These are phyloP conservation scores for Coemansia sp. DNA, from an alignment of 192 early-diverging fungal species.

Conservation along the genomic window DNA sequence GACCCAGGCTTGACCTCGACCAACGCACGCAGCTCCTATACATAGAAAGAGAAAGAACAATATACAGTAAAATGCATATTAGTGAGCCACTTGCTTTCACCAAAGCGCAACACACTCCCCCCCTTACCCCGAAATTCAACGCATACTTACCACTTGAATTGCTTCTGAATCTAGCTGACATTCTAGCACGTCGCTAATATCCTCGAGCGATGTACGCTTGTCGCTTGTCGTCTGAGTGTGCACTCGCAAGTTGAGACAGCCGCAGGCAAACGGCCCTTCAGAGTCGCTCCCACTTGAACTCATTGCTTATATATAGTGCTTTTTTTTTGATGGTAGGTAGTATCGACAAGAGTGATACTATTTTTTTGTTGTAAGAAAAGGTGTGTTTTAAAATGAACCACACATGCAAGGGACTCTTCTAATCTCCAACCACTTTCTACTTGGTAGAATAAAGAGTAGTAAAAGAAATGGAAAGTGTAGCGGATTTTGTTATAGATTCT, in stretches of 20 bases:
- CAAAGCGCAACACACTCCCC: not conserved
- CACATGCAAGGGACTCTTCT: conserved; percentile 3
- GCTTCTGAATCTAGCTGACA: conserved; percentile 35
- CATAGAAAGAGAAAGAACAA: not conserved
- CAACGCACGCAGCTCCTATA: conserved; percentile 39
- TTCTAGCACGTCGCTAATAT: conserved; percentile 43
- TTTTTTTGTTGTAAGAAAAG: not conserved
- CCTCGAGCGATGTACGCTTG: conserved; percentile 34
- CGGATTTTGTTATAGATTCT: not conserved
- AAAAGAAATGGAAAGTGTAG: conserved; percentile 1
- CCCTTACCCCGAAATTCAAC: not conserved
- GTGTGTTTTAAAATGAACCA: not conserved
- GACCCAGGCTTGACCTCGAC: conserved; percentile 51
- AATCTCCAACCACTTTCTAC: not conserved
- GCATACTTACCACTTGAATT: conserved; percentile 45
- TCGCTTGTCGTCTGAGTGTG: conserved; percentile 25
- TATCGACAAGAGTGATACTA: conserved; percentile 5
- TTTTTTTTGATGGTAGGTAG: conserved; percentile 16
- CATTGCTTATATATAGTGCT: not conserved
- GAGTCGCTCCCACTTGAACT: conserved; percentile 13
- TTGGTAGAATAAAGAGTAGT: not conserved
- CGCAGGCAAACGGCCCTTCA: conserved; percentile 22
- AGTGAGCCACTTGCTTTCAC: not conserved
- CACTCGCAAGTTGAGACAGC: conserved; percentile 48
- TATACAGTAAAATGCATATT: not conserved